Percentiles rank a stretch among this genome's conserved stretches.
Evolutionary conservation across 2,329 filamentous ascomycete species (phyloP).

Genomic region (Escovopsis sp.): DNA sequence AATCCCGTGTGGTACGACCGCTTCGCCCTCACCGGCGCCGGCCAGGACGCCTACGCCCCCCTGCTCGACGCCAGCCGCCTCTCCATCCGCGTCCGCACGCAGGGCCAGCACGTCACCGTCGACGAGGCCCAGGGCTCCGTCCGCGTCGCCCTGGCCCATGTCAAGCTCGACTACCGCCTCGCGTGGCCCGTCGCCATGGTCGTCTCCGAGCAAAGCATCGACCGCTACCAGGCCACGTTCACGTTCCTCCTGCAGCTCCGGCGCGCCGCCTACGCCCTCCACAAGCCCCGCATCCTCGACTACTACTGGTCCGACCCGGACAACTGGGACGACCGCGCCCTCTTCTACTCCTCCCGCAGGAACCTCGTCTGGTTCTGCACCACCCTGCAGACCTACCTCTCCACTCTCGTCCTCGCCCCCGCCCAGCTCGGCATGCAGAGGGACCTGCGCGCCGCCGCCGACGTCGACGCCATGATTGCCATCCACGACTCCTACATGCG

Average conservation of each 20-base stretch:
- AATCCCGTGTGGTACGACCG: conserved; percentile 58
- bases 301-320: conserved; percentile 23
- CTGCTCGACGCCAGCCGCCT: conserved; percentile 46
- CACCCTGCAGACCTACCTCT: conserved; percentile 60
- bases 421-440: conserved; percentile 39
- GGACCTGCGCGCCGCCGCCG: conserved; percentile 43
- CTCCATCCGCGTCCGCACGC: conserved; percentile 35
- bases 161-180: conserved; percentile 55
- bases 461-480: conserved; percentile 68
- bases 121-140: conserved; percentile 41
- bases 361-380: conserved; percentile 66
- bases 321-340: conserved; percentile 25
- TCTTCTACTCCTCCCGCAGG: conserved; percentile 47
- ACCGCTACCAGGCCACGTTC: conserved; percentile 56
- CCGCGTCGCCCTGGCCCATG: conserved; percentile 35
- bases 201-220: conserved; percentile 47
- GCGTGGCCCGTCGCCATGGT: conserved; percentile 57
- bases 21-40: conserved; percentile 64
- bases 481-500: conserved; percentile 50
- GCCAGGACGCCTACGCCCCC: conserved; percentile 53
- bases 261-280: conserved; percentile 52
- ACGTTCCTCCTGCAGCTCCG: conserved; percentile 65
- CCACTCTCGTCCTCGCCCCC: conserved; percentile 53
- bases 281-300: conserved; percentile 32
- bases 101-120: conserved; percentile 24